Base-by-base conservation (phyloP, 2,329 filamentous ascomycete species). In the Juglanconis sp. region DNA sequence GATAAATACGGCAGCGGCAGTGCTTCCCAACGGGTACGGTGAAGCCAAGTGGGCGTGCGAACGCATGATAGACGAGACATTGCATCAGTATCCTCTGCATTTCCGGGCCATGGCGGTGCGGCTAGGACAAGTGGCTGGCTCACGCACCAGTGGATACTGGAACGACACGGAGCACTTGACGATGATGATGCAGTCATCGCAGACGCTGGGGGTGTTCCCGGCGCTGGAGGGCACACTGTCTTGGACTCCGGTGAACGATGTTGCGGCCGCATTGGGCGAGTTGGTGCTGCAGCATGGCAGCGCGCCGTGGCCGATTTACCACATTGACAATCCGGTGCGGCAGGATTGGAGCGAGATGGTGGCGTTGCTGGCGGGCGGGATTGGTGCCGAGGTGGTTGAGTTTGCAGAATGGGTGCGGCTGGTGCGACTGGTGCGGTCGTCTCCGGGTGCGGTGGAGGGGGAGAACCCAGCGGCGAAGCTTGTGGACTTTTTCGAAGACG, bases 21-120 rank as follows among this genome's bases (percentile, higher is more conserved):
- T n/a, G n/a, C 68, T 82, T 4, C 73, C 75, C 1, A 77, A 70
- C 5, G 81, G 81, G 24, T 84, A 85, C 63, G 71, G 71, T 10
- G 79, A 84, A 7, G 82, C 78, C 3, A 85, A 85, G 63, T 79
- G 67, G 48, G 73, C 73, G 0, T 83, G 80, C 65, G 81, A 84
- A 64, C 67, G 70, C 3, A 79, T 83, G 69, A 73, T 84, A 0
- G 74, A 79, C 55, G 69, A 74, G 56, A 83, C 81, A 0, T 66
- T 83, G 3, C 75, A 77, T 59, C 66, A 68, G 13, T 67, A 77
- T 59, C 76, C 76, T 0, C 58, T 69, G 0, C 68, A 60, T 1
- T 81, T 83, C 69, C 73, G 73, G 15, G 61, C 77, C 0, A 78
- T 75, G 71, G 68, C 67, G 0, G 76, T 80, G 0, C 74, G 82